phyloP scores from a whole-genome alignment of 2,329 filamentous ascomycete species.

The Amauroascus verrucosus region DNA sequence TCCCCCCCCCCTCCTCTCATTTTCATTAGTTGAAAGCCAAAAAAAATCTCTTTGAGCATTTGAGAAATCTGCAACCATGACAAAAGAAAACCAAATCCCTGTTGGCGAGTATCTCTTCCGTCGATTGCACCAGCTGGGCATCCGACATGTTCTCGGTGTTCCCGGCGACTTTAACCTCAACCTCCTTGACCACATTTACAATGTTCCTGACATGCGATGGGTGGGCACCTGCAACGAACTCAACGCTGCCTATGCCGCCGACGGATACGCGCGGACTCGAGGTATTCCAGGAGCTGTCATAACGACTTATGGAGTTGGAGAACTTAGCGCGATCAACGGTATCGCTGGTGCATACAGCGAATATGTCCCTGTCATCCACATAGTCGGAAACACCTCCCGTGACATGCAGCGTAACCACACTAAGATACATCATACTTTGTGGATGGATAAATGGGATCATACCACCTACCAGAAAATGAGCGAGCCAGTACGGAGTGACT shows the following conservation, averaged over 20 bases:
- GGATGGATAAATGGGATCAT: conserved; percentile 21
- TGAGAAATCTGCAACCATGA: not conserved
- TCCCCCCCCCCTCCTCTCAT: not conserved
- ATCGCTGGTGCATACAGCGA: conserved; percentile 45
- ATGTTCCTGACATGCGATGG: conserved; percentile 29
- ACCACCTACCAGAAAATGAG: conserved; percentile 17
- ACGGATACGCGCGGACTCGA: conserved; percentile 49
- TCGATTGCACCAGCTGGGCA: conserved; percentile 15
- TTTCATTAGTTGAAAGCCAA: not conserved
- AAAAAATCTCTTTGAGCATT: not conserved
- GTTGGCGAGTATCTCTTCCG: conserved; percentile 17
- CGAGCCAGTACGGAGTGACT: conserved; percentile 18
- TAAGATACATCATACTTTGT: conserved; percentile 27
- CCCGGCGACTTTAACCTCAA: conserved; percentile 17
- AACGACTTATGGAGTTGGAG: conserved; percentile 53
- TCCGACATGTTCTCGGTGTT: conserved; percentile 16
- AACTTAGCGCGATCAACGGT: conserved; percentile 32
- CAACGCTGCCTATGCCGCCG: conserved; percentile 37
- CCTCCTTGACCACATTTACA: conserved; percentile 19
- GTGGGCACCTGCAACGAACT: conserved; percentile 50
- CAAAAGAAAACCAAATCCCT: conserved; percentile 10
- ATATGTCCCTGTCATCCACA: conserved; percentile 50
- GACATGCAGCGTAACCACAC: conserved; percentile 39
- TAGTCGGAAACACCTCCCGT: conserved; percentile 47
- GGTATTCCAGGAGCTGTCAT: conserved; percentile 37